Evolutionary conservation across 495 filamentous ascomycete genomes (phyloP).

Genomic region (Glonium stellatum): DNA sequence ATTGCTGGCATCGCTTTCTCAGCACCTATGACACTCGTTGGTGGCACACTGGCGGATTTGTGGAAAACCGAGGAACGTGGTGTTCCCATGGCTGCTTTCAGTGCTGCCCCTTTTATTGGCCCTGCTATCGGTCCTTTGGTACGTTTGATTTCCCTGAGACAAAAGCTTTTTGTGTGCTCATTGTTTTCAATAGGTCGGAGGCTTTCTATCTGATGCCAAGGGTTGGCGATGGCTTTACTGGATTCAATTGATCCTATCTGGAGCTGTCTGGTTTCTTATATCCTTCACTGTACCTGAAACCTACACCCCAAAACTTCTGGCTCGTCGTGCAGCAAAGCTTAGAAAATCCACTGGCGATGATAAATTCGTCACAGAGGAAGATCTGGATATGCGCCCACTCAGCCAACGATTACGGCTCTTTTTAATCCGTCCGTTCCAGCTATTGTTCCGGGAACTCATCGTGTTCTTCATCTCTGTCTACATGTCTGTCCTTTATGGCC

Average conservation of each 20-base stretch:
- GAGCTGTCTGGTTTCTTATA: constrained; percentile 60
- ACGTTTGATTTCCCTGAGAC: too few relatives aligned
- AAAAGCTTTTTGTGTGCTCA: too few relatives aligned
- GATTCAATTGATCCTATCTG: constrained; percentile 67
- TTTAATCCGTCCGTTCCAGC: constrained; percentile 69
- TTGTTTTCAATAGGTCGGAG: constrained; percentile 43
- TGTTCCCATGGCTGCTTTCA: constrained; percentile 81
- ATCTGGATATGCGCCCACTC: constrained; percentile 62
- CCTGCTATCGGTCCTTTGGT: constrained; percentile 64
- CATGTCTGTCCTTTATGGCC: constrained; percentile 71
- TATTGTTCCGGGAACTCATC: constrained; percentile 72
- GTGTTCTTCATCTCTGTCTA: constrained; percentile 70
- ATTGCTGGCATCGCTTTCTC: constrained; percentile 79
- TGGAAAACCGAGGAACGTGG: constrained; percentile 78
- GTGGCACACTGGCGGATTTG: constrained; percentile 71
- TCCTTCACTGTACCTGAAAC: constrained; percentile 78
- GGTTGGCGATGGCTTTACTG: constrained; percentile 86
- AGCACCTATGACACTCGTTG: constrained; percentile 77
- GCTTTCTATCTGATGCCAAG: constrained; percentile 58
- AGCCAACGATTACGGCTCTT: constrained; percentile 57
- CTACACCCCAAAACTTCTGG: constrained; percentile 65
- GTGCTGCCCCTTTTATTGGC: constrained; percentile 69
- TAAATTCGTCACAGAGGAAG: constrained; percentile 63
- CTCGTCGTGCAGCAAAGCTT: constrained; percentile 57
- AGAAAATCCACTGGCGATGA: constrained; percentile 57